phyloP scores from a whole-genome alignment of 2,329 filamentous ascomycete species.

The Pseudocercospora fijiensis region DNA sequence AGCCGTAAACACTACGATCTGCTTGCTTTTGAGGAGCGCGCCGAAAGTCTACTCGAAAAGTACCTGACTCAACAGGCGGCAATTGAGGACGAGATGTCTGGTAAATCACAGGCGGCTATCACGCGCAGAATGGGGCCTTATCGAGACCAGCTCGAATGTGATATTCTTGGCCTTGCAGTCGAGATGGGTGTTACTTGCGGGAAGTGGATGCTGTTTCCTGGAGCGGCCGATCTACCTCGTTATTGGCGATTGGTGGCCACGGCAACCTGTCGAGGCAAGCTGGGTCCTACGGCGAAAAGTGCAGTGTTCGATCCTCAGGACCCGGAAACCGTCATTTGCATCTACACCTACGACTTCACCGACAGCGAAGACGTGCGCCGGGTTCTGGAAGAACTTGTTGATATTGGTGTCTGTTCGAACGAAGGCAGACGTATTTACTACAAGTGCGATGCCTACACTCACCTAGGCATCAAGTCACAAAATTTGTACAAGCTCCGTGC shows the following conservation, averaged over 20 bases:
- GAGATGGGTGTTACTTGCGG: slow-evolving; percentile 60
- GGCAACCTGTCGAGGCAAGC: slow-evolving; percentile 65
- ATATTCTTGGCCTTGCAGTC: slow-evolving; percentile 63
- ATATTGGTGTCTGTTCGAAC: slow-evolving; percentile 58
- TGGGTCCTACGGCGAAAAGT: slow-evolving; percentile 74
- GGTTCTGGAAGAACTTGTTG: slow-evolving; percentile 60
- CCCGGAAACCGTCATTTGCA: slow-evolving; percentile 60
- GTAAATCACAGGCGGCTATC: slow-evolving; percentile 46
- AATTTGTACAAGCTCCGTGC: slow-evolving; percentile 46
- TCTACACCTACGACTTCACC: slow-evolving; percentile 75
- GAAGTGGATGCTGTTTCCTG: slow-evolving; percentile 78
- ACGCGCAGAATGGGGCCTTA: slow-evolving; percentile 44
- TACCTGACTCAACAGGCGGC: slow-evolving; percentile 50
- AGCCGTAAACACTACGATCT: slow-evolving; percentile 48
- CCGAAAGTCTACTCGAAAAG: slow-evolving; percentile 51
- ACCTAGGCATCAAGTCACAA: slow-evolving; percentile 43
- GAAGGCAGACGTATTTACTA: slow-evolving; percentile 65
- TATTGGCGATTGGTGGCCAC: slow-evolving; percentile 67
- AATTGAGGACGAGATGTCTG: slow-evolving; percentile 53
- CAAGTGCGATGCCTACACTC: slow-evolving; percentile 64
- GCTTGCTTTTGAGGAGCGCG: slow-evolving; percentile 53
- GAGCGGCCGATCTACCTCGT: slow-evolving; percentile 55
- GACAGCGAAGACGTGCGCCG: slow-evolving; percentile 67
- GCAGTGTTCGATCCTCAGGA: slow-evolving; percentile 51
- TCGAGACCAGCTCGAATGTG: slow-evolving; percentile 47